Base-by-base conservation (phyloP, 2,329 filamentous ascomycete genomes). In the Triangularia setosa region DNA sequence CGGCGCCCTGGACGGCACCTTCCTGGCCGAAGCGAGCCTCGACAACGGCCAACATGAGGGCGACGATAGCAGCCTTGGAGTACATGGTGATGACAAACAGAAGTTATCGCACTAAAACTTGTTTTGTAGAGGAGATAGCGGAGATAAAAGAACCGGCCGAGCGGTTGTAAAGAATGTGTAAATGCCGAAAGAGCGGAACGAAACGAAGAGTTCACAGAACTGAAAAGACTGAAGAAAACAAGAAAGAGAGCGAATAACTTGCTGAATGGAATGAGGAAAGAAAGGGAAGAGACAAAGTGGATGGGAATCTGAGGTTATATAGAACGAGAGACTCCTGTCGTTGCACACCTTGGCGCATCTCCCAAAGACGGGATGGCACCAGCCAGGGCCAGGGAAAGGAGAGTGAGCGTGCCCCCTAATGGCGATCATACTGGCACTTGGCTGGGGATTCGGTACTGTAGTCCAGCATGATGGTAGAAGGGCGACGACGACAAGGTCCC, bases 21-120 rank as follows among this genome's bases (percentile, higher is more conserved):
- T 90, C 88, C 76, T 89, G 85, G 52, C 83, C 83, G 74, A 90
- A 90, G 68, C 87, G 81, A 65, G 83, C 83, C 70, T 84, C 79
- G 66, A 77, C 79, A 59, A 77, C 71, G 35, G 81, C 82, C 72
- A 81, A 58, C 58, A 83, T 71, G 24, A 64, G 64, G 35, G 69
- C 64, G 40, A 71, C 27, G 52, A 69, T 40, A 53, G 64, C 56
- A 60, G 66, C 16, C 56, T 72, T 71, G 67, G 70, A 64, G 54
- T 69, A 69, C 71, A 72, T 72, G 63, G 14, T 71, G 69, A 60
- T 33, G 35, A 33, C 53, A 59, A 35, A 44, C 11, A 44, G 58
- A n/a, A 21, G 40, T 64, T 35, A 53, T 52, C 48, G 33, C 57
- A 60, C 23, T 30, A 57, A 54, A 54, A 53, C 24, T 60, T 28